Evolutionary conservation across 495 filamentous ascomycete genomes (phyloP), one percentile per base, ranked within the genome.

Genomic region (Cudoniella acicularis): DNA sequence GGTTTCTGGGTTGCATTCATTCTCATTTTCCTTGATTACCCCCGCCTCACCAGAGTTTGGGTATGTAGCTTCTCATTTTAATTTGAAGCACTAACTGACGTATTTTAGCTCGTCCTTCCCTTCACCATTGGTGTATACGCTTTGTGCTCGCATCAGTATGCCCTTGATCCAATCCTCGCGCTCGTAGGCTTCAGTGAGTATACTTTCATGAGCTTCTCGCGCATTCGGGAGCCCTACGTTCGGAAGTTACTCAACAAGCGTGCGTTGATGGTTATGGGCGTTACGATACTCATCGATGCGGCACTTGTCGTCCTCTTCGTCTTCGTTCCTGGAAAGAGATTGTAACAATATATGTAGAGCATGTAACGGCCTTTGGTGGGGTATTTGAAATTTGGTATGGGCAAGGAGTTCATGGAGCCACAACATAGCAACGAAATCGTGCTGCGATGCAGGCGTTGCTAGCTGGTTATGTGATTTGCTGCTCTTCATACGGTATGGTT

Each of bases 1-100:
- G 95, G 79, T 2, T 96, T 97, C 72, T 98, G 94, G 94, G 84
- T 90, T 3, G 89, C 87, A 1, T 98, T 98, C 68, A 83, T 90
- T 52, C 83, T 97, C 26, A 95, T 98, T 52, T 91, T 98, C 69
- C 85, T 96, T 16, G 78, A 96, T 69, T 83, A 89, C 65, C 80
- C 85, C 20, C 83, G 90, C 43, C 66, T 72, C 57, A 90, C 84
- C 48, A 79, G 95, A 64, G 84, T 86, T 64, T 98, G 90, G 90
- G 90, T 96, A 85, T 59, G 87, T 60, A 60, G 27, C 16, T 42
- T 13, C 13, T 1, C 3, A 22, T 16, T 24, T 10, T 48, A 13
- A 4, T 1, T 43, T 18, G 45, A 6, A 59, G 20, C 26, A 20
- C 3, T 24, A 46, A 25, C 73, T 76, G 56, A 77, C 52, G 23